These are phyloP conservation scores for Trichoderma afroharzianum DNA, from an alignment of 2,329 filamentous ascomycete species.

Conservation along the genomic window DNA sequence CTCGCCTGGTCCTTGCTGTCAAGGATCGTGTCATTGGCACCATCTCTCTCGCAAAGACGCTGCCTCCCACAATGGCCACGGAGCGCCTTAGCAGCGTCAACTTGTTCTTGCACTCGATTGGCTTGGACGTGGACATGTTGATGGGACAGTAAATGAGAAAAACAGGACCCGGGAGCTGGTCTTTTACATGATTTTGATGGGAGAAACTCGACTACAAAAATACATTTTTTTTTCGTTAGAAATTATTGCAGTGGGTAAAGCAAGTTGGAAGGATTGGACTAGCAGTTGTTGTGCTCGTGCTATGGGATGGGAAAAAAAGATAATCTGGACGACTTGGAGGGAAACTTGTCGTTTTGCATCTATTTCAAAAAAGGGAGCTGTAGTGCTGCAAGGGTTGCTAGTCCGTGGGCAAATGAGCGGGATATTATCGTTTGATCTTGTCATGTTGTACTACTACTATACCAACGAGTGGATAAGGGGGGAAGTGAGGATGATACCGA, in stretches of 20 bases:
- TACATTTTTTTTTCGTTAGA: neutral
- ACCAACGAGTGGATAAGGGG: neutral
- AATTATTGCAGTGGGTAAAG: neutral
- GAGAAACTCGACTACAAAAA: neutral
- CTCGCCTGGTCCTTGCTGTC: constrained; percentile 87
- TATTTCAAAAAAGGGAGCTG: neutral
- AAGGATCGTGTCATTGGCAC: constrained; percentile 99
- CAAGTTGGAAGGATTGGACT: constrained; percentile 11
- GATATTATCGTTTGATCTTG: constrained; percentile 10
- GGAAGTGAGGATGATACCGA: neutral
- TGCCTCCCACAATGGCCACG: constrained; percentile 80
- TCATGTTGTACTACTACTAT: constrained; percentile 10
- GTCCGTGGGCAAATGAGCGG: constrained; percentile 10
- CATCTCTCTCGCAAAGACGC: constrained; percentile 79
- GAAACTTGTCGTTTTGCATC: neutral
- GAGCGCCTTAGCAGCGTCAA: constrained; percentile 90
- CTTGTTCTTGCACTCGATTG: constrained; percentile 96
- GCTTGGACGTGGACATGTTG: constrained; percentile 85
- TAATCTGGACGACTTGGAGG: neutral
- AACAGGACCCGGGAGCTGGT: neutral
- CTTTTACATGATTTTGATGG: neutral
- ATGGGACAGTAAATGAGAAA: constrained; percentile 35
- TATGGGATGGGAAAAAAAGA: neutral
- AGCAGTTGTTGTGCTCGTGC: neutral
- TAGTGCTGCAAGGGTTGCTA: constrained; percentile 1